Percentiles rank a stretch among this genome's conserved stretches.
Evolutionary conservation across 2,329 filamentous ascomycete genomes (phyloP).

Genomic region (Cladophialophora psammophila): DNA sequence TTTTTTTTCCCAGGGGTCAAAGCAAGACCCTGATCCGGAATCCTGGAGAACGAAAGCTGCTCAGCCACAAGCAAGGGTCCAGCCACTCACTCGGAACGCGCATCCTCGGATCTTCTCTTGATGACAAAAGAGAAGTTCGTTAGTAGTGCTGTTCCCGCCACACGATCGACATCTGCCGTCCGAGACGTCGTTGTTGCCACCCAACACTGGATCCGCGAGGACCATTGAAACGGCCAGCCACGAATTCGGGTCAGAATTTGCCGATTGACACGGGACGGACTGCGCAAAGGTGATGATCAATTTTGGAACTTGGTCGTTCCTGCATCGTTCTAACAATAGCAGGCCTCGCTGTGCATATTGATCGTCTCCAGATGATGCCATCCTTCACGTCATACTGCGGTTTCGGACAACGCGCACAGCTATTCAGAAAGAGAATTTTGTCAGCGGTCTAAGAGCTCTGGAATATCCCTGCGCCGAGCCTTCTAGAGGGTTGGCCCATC

Average conservation of each 20-base stretch:
- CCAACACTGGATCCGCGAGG: not conserved
- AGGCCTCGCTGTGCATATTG: not conserved
- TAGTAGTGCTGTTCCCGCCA: constrained; percentile 3
- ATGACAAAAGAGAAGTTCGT: constrained; percentile 1
- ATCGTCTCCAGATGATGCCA: constrained; percentile 1
- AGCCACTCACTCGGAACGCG: constrained; percentile 3
- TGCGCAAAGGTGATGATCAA: constrained; percentile 9
- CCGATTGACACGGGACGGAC: constrained; percentile 10
- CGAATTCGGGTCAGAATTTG: not conserved
- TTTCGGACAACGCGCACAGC: not conserved
- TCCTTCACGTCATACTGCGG: not conserved
- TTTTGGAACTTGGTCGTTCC: constrained; percentile 1
- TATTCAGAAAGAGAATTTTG: not conserved
- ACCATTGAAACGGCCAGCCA: not conserved
- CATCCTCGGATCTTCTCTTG: constrained; percentile 8
- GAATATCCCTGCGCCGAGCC: not conserved
- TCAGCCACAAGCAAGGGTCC: constrained; percentile 28
- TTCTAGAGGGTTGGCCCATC: not conserved
- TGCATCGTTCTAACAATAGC: constrained; percentile 23
- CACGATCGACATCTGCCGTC: constrained; percentile 11
- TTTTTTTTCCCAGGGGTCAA: not conserved
- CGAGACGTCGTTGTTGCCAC: constrained; percentile 14
- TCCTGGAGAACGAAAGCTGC: constrained; percentile 17
- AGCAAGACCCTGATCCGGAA: constrained; percentile 11
- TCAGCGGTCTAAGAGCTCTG: not conserved